Percentiles rank a stretch among this genome's conserved stretches.
Conservation (phyloP, 2,329 filamentous ascomycete species). For the Aureobasidium subglaciale region DNA sequence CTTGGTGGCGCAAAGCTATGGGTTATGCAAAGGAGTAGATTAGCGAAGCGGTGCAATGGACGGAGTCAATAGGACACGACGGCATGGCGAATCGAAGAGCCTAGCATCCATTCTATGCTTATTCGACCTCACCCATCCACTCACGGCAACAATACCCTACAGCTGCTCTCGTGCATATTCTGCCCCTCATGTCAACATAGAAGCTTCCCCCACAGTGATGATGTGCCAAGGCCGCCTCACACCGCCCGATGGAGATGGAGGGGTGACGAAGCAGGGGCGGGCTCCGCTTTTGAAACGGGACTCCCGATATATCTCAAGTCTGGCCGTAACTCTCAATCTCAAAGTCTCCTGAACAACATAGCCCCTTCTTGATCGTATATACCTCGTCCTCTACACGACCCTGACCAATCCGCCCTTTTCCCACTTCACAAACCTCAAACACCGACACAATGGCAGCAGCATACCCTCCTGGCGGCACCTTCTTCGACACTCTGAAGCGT, state of each 20-base stretch:
- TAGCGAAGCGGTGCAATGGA: too few species aligned
- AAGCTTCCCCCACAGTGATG: conserved; percentile 8
- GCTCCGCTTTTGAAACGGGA: neutral
- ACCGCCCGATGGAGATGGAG: conserved; percentile 6
- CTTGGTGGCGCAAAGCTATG: conserved; percentile 66
- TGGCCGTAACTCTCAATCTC: neutral
- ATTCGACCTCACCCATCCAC: too few species aligned
- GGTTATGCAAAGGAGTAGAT: conserved; percentile 35
- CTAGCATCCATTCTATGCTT: too few species aligned
- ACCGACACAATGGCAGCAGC: conserved; percentile 14
- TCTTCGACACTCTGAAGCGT: conserved; percentile 76
- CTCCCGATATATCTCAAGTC: neutral
- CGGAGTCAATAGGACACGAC: too few species aligned
- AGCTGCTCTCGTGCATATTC: neutral
- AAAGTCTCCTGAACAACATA: neutral
- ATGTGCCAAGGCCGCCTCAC: conserved; percentile 1
- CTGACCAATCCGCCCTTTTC: neutral
- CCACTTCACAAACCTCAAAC: neutral
- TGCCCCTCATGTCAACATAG: conserved; percentile 3
- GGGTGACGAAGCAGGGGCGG: conserved; percentile 10
- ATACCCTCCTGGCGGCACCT: conserved; percentile 61
- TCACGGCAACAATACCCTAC: neutral
- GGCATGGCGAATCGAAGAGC: neutral
- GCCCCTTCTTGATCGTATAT: neutral
- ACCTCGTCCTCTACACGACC: neutral